These are phyloP conservation scores for Chimonanthus praecox DNA, from an alignment of 164 flowering plant species.

Conservation along the genomic window DNA sequence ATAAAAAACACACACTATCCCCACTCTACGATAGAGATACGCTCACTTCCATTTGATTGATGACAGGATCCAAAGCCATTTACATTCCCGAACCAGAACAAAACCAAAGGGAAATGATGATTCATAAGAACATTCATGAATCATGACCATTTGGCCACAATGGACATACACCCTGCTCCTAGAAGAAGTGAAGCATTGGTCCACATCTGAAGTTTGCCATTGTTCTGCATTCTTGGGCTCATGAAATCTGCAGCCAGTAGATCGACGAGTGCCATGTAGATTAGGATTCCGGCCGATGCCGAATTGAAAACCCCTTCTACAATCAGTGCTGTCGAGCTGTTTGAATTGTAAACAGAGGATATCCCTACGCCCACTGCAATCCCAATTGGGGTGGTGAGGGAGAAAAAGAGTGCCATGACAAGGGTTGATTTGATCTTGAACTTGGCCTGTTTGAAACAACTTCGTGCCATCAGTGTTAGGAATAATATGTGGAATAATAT, in stretches of 20 bases:
- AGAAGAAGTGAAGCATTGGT: conserved; percentile 27
- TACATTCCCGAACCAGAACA: not conserved
- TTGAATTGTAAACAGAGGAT: conserved; percentile 25
- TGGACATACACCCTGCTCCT: conserved; percentile 37
- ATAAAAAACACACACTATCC: no score
- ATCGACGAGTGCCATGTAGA: conserved; percentile 47
- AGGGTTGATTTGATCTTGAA: conserved; percentile 18
- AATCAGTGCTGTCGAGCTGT: conserved; percentile 33
- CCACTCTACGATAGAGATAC: no score
- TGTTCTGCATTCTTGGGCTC: conserved; percentile 28
- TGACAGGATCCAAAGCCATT: no score
- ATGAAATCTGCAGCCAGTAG: conserved; percentile 41
- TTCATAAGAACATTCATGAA: not conserved
- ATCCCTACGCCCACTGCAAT: conserved; percentile 39
- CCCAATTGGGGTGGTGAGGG: conserved; percentile 43
- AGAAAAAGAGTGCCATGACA: conserved; percentile 35
- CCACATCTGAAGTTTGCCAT: conserved; percentile 25
- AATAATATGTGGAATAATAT: no score
- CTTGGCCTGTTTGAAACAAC: conserved; percentile 27
- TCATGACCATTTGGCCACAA: conserved; percentile 40
- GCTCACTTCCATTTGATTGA: no score
- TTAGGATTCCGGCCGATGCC: conserved; percentile 40
- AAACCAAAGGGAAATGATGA: not conserved
- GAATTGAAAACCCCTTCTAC: conserved; percentile 40
- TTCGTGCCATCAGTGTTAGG: not conserved